Conservation (phyloP, 306 rosid species). For the Chamaecrista fasciculata region DNA sequence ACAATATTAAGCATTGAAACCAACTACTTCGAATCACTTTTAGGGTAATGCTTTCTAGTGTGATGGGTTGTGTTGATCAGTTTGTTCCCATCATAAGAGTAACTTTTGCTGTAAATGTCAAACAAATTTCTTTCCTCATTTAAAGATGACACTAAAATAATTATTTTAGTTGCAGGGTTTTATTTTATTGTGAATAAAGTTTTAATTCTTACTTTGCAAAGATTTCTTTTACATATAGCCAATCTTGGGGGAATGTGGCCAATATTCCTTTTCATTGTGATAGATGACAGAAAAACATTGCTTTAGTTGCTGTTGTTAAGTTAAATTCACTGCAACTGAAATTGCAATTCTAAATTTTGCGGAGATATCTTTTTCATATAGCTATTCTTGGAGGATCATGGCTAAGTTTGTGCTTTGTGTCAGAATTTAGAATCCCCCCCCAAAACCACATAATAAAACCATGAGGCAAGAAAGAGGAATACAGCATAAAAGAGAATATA, state of each 20-base stretch:
- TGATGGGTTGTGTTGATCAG: constrained; percentile 4
- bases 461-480: no score
- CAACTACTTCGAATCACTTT: no score
- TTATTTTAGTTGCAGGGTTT: neutral
- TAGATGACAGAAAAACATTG: no score
- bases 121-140: constrained; percentile 1
- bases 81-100: neutral
- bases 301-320: no score
- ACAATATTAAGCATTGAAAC: no score
- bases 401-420: neutral
- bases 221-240: neutral
- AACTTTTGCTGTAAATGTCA: constrained; percentile 7
- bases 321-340: no score
- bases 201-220: neutral
- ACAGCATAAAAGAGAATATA: constrained; percentile 12
- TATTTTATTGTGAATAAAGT: constrained; percentile 15
- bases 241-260: neutral
- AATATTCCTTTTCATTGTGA: no score
- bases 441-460: no score
- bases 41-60: constrained; percentile 6
- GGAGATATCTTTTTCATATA: no score
- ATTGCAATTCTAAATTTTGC: no score
- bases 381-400: no score
- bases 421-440: neutral
- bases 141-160: neutral